Conservation (phyloP, 2,329 filamentous ascomycete genomes). For the Trichoderma semiorbis region DNA sequence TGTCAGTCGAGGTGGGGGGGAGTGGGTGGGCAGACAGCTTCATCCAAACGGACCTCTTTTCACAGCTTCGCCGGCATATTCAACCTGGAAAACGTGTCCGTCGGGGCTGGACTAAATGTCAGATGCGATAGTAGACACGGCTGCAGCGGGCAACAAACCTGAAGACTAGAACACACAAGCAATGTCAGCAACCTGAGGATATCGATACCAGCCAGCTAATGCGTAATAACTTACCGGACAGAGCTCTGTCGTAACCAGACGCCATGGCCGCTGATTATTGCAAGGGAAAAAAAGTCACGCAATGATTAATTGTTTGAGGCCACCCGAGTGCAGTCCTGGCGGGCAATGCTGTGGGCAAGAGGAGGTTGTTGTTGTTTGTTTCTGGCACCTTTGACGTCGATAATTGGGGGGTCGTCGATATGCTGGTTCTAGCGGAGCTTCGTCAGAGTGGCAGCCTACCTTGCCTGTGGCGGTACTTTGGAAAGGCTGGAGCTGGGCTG, state of each 20-base stretch:
- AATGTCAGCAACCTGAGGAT: conserved; percentile 37
- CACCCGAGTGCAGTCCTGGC: not conserved
- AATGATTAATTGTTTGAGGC: not conserved
- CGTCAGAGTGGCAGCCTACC: conserved; percentile 40
- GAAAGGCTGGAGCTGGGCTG: conserved; percentile 29
- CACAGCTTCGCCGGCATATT: conserved; percentile 98
- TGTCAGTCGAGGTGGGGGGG: conserved; percentile 9
- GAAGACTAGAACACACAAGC: conserved; percentile 62
- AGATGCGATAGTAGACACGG: not conserved
- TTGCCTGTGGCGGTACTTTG: conserved; percentile 15
- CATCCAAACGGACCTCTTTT: conserved; percentile 72
- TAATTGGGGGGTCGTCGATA: conserved; percentile 22
- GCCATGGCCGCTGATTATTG: conserved; percentile 53
- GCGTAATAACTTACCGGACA: conserved; percentile 73
- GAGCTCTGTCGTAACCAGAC: conserved; percentile 97
- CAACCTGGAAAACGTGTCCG: conserved; percentile 99
- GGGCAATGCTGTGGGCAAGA: conserved; percentile 9
- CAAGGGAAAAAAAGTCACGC: not conserved
- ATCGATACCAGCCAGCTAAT: conserved; percentile 21
- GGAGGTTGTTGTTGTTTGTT: not conserved
- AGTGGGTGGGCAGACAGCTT: conserved; percentile 5
- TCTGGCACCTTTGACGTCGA: conserved; percentile 13
- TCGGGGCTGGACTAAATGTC: conserved; percentile 67
- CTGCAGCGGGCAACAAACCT: conserved; percentile 50
- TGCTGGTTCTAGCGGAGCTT: conserved; percentile 31